Conservation (phyloP, 2,329 filamentous ascomycete species). For the Apiospora hydei region DNA sequence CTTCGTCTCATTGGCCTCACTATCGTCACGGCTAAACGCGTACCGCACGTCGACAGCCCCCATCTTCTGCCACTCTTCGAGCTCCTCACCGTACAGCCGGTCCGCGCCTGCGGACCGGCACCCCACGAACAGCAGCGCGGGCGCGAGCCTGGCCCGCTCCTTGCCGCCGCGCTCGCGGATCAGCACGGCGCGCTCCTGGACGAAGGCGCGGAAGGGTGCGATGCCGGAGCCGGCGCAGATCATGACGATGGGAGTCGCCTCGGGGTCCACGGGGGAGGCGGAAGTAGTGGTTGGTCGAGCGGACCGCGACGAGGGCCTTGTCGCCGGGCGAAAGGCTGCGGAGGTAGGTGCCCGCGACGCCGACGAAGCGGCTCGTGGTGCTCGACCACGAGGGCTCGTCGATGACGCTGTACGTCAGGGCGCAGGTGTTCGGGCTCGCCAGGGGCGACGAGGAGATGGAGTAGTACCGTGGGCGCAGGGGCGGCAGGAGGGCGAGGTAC, state of each 20-base stretch:
- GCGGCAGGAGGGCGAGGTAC: slow-evolving; percentile 64
- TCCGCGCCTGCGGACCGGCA: slow-evolving; percentile 54
- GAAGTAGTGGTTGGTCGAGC: slow-evolving; percentile 32
- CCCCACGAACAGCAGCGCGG: slow-evolving; percentile 57
- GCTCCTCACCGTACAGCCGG: slow-evolving; percentile 49
- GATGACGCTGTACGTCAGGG: slow-evolving; percentile 63
- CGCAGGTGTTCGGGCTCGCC: slow-evolving; percentile 52
- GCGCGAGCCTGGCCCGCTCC: slow-evolving; percentile 44
- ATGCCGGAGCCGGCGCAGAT: slow-evolving; percentile 48
- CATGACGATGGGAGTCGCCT: slow-evolving; percentile 41
- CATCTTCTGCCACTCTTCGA: slow-evolving; percentile 53
- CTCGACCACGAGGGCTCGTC: slow-evolving; percentile 46
- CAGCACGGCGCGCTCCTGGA: slow-evolving; percentile 51
- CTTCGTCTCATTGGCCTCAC: slow-evolving; percentile 44
- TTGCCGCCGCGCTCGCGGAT: slow-evolving; percentile 36
- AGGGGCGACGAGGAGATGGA: slow-evolving; percentile 64
- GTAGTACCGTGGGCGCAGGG: slow-evolving; percentile 69
- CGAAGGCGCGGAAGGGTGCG: slow-evolving; percentile 56
- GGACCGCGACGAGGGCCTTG: slow-evolving; percentile 27
- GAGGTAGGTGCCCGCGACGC: slow-evolving; percentile 52
- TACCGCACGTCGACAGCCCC: slow-evolving; percentile 60
- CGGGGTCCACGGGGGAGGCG: slow-evolving; percentile 37
- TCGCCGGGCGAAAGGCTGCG: slow-evolving; percentile 37
- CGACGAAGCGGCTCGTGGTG: slow-evolving; percentile 41
- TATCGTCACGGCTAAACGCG: slow-evolving; percentile 53